A percentile compares a stretch with the other conserved stretches of the same genome.
Evolutionary conservation across 78 protist genomes (phyloP).

Genomic region (Pelomyxa schiedti): DNA sequence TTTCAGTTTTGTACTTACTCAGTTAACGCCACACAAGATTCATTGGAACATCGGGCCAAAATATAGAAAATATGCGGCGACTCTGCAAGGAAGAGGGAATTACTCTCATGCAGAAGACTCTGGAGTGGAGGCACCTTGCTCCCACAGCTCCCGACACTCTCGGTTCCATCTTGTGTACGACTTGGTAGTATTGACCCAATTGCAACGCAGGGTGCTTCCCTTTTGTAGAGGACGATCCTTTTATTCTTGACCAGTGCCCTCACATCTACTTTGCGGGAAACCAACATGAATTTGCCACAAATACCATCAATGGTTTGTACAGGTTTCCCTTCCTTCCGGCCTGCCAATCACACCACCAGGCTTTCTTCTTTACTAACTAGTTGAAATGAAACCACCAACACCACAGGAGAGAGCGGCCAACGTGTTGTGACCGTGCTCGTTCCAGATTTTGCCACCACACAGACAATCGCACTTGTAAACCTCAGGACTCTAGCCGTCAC

Average conservation of each 20-base stretch:
- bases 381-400: no score
- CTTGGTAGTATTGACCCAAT: neutral
- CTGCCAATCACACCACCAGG: no score
- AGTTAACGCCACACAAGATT: neutral
- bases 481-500: no score
- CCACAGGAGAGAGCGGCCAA: no score
- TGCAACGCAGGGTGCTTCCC: constrained; percentile 24
- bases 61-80: neutral
- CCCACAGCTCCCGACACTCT: constrained; percentile 57
- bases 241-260: constrained; percentile 5
- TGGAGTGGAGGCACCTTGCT: constrained; percentile 26
- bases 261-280: constrained; percentile 46
- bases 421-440: no score
- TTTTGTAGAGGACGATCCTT: constrained; percentile 15
- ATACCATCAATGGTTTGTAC: neutral
- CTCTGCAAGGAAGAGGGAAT: neutral
- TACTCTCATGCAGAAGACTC: neutral
- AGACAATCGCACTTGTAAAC: no score
- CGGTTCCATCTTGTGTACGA: neutral
- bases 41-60: constrained; percentile 23
- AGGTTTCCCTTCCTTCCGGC: no score
- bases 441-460: no score
- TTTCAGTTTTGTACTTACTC: neutral
- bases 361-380: no score
- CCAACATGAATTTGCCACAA: constrained; percentile 2